Evolutionary conservation across 257 asterid genomes (phyloP), one percentile per base, ranked within the genome.

Genomic region (Hygrophila difformis): DNA sequence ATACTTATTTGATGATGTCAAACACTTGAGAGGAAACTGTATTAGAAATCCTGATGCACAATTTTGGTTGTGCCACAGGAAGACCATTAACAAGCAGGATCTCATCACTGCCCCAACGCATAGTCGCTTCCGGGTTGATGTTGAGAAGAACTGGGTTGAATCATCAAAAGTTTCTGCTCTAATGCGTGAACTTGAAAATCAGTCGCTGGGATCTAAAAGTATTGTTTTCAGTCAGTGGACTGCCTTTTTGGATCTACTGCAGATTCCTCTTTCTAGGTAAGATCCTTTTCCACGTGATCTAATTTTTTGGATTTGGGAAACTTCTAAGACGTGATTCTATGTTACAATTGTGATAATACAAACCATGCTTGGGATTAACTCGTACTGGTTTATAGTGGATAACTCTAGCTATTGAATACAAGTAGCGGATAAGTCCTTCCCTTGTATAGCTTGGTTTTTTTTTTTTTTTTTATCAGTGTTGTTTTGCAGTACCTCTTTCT

Each of bases 171-270:
- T 85, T 48, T 65, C 98, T 52, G 94, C 91, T 39, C 83, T 89
- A 49, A 67, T 89, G 78, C 57, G 33, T 46, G 98, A 89, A 60
- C 65, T 89, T 29, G 61, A 65, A 73, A 39, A 42, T 61, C 65
- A 47, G 41, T 42, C 70, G 6, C 58, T 21, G 28, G 78, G 88
- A 55, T 74, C 97, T 57, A 89, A 89, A 68, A 89, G 98, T 64
- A 82, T 89, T 24, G 78, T 89, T 57, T 85, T 89, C 73, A 89
- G 98, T 65, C 98, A 89, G 65, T 89, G 98, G 98, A 85, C 98
- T 59, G 93, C 96, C 53, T 89, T 89, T 65, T 63, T 85, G 67
- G 98, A 89, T 68, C 78, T 89, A 22, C 29, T 89, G 76, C 91
- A 89, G 77, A 75, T 89, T 79, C 91, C 96, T 69, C 86, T 88